Conservation (phyloP, 441 rosid genomes). For the Gossypium lobatum region DNA sequence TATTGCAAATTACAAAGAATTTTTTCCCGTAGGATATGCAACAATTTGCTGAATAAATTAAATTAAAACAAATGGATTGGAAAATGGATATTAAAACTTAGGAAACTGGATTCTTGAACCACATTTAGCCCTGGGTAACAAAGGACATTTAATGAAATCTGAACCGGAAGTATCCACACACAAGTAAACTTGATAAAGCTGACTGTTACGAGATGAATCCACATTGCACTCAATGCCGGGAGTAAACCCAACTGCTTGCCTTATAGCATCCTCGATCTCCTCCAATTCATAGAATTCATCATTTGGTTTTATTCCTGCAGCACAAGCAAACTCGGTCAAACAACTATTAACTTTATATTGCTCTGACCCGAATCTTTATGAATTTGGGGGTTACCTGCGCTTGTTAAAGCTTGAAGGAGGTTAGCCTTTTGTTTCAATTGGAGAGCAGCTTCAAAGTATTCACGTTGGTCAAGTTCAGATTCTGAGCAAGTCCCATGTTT, state of each 20-base stretch:
- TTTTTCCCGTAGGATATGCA: not conserved
- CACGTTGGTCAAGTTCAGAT: constrained; percentile 62
- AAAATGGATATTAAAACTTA: not conserved
- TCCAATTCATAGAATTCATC: constrained; percentile 44
- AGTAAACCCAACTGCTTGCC: constrained; percentile 40
- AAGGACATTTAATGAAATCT: constrained; percentile 61
- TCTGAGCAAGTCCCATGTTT: constrained; percentile 83
- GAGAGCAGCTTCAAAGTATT: constrained; percentile 55
- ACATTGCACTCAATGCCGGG: constrained; percentile 65
- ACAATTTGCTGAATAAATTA: not conserved
- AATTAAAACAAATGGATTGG: not conserved
- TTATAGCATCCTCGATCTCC: constrained; percentile 48
- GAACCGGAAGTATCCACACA: constrained; percentile 70
- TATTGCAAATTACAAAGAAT: not conserved
- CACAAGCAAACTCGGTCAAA: not conserved
- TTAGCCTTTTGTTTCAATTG: constrained; percentile 39
- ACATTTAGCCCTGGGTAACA: constrained; percentile 44
- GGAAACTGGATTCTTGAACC: constrained; percentile 45
- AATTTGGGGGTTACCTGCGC: constrained; percentile 25
- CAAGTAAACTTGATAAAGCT: constrained; percentile 55
- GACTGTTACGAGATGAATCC: constrained; percentile 43
- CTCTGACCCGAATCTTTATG: not conserved
- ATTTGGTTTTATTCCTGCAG: constrained; percentile 57
- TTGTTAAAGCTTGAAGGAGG: constrained; percentile 44
- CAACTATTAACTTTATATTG: too few relatives aligned